These are phyloP conservation scores for Nicotiana tabacum DNA, from an alignment of 257 asterid species.

Conservation along the genomic window DNA sequence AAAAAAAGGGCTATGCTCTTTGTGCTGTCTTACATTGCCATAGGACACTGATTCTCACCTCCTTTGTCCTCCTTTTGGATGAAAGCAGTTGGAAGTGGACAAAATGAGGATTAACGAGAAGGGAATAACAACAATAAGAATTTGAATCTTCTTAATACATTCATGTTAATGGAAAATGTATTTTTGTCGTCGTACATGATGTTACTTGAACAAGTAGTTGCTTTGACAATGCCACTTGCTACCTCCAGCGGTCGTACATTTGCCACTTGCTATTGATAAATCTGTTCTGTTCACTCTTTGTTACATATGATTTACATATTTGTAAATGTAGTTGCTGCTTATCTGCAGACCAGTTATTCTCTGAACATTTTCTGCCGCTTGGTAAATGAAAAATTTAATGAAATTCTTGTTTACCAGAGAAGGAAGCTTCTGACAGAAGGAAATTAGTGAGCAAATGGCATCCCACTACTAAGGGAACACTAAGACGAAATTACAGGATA, in stretches of 20 bases:
- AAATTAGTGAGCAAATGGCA: conserved; percentile 95
- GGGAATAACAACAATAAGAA: background rate
- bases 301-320: background rate
- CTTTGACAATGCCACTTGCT: background rate
- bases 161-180: background rate
- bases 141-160: background rate
- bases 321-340: background rate
- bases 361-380: background rate
- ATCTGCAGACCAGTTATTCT: background rate
- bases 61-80: background rate
- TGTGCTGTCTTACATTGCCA: background rate
- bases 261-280: background rate
- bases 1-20: too few species aligned
- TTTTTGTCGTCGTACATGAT: background rate
- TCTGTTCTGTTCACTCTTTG: background rate
- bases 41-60: background rate
- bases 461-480: conserved; percentile 92
- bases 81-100: background rate
- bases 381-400: conserved; percentile 3
- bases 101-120: background rate
- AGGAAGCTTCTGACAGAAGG: conserved; percentile 76
- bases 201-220: background rate
- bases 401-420: conserved; percentile 40
- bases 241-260: background rate
- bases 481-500: conserved; percentile 78